These are phyloP conservation scores for Entoloma clypeatum DNA, from an alignment of 1,284 basidiomycete genomes.

Conservation along the genomic window DNA sequence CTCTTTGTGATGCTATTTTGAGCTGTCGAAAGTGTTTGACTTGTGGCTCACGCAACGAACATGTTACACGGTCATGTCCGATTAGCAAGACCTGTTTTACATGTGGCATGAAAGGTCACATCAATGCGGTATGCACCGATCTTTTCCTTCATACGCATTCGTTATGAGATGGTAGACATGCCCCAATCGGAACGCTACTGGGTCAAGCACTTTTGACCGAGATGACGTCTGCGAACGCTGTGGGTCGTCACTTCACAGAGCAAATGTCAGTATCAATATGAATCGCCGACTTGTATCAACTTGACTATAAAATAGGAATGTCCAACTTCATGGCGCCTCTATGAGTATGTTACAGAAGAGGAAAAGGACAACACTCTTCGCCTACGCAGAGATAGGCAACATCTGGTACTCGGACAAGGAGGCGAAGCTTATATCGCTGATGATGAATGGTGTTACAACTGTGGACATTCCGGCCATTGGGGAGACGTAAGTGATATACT, in stretches of 20 bases:
- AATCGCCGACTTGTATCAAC: neutral
- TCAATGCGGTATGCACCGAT: conserved; percentile 52
- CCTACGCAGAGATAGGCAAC: conserved; percentile 46
- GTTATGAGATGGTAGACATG: conserved; percentile 56
- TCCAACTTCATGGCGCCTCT: conserved; percentile 84
- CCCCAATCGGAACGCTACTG: conserved; percentile 50
- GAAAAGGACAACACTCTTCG: conserved; percentile 49
- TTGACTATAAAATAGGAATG: conserved; percentile 58
- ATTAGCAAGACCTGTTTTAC: conserved; percentile 81
- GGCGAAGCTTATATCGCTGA: conserved; percentile 72
- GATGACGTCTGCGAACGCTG: conserved; percentile 71
- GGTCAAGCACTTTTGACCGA: conserved; percentile 19
- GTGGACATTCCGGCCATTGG: conserved; percentile 74
- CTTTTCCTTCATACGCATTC: conserved; percentile 4
- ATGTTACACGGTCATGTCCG: conserved; percentile 79
- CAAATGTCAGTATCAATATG: conserved; percentile 48
- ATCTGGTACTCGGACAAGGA: conserved; percentile 58
- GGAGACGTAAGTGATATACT: conserved; percentile 64
- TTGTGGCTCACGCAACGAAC: conserved; percentile 85
- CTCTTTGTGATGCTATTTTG: conserved; percentile 6
- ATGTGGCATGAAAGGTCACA: conserved; percentile 86
- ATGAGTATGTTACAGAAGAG: conserved; percentile 66
- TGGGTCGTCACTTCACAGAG: conserved; percentile 64
- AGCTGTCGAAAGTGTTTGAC: conserved; percentile 67
- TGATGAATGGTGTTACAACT: conserved; percentile 88